Evolutionary conservation across 2,329 filamentous ascomycete genomes (phyloP).

Genomic region (Dryadomyces quercivorus): DNA sequence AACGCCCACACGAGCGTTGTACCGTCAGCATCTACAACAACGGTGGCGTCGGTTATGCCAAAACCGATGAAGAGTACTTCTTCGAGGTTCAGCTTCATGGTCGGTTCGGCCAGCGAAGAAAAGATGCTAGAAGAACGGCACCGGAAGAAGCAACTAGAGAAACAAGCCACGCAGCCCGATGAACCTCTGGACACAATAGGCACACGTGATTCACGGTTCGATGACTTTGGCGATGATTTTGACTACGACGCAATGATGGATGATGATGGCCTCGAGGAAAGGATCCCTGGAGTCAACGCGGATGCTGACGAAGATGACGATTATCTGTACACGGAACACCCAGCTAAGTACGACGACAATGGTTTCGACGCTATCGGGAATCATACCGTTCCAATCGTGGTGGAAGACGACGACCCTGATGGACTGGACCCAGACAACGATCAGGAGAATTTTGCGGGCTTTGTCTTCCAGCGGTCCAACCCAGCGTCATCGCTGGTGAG

Average conservation of each 20-base stretch:
- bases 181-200: conserved; percentile 9
- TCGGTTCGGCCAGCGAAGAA: conserved; percentile 54
- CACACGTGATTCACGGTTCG: conserved; percentile 38
- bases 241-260: conserved; percentile 55
- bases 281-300: conserved; percentile 45
- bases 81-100: conserved; percentile 71
- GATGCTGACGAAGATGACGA: conserved; percentile 26
- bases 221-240: conserved; percentile 52
- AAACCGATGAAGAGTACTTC: conserved; percentile 65
- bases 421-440: conserved; percentile 38
- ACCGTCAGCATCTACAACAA: conserved; percentile 3
- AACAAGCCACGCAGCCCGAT: conserved; percentile 30
- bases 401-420: conserved; percentile 16
- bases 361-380: conserved; percentile 15
- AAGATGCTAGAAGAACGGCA: conserved; percentile 63
- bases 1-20: conserved; percentile 21
- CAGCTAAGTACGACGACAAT: not conserved
- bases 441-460: conserved; percentile 49
- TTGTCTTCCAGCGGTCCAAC: conserved; percentile 43
- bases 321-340: conserved; percentile 11
- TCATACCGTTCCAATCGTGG: conserved; percentile 3
- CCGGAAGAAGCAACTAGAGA: conserved; percentile 52
- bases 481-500: conserved; percentile 37
- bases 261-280: conserved; percentile 53
- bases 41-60: conserved; percentile 33